Evolutionary conservation across 805 yeast species (phyloP).

Genomic region (Dipodascopsis tothii): DNA sequence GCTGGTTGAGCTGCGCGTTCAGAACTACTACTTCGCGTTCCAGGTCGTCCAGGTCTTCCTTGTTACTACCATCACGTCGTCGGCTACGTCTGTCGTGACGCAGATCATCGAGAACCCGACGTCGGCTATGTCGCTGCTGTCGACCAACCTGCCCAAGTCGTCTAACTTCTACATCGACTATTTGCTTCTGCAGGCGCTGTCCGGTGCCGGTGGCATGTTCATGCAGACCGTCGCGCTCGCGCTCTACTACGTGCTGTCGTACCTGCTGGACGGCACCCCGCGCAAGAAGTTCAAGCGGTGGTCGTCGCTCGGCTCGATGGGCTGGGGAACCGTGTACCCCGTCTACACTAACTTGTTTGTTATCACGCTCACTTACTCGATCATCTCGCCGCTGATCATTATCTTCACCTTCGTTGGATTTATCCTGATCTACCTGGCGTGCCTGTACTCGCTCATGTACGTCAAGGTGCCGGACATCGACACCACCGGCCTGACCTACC

Average conservation of each 20-base stretch:
- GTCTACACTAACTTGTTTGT: constrained; percentile 65
- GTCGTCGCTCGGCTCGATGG: constrained; percentile 55
- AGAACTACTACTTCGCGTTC: constrained; percentile 82
- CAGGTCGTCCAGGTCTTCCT: constrained; percentile 84
- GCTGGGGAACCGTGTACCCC: constrained; percentile 82
- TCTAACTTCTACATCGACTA: constrained; percentile 84
- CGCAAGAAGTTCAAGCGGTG: constrained; percentile 82
- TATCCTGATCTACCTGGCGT: constrained; percentile 65
- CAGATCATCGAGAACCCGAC: constrained; percentile 61
- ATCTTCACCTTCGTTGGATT: constrained; percentile 68
- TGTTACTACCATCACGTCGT: constrained; percentile 74
- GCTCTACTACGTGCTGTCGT: constrained; percentile 62
- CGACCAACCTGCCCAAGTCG: constrained; percentile 75
- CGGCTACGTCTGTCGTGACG: constrained; percentile 71
- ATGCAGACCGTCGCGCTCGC: constrained; percentile 69
- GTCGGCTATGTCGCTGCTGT: constrained; percentile 65
- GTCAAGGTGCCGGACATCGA: constrained; percentile 62
- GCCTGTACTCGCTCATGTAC: constrained; percentile 68
- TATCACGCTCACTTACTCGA: constrained; percentile 64
- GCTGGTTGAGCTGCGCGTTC: constrained; percentile 72
- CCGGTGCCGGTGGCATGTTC: constrained; percentile 66
- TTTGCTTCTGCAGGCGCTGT: constrained; percentile 72
- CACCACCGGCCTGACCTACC: constrained; percentile 73
- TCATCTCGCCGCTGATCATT: constrained; percentile 79
- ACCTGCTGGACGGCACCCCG: constrained; percentile 75